phyloP scores from a whole-genome alignment of 768 basidiomycete genomes.

The Infundibulicybe gibba region DNA sequence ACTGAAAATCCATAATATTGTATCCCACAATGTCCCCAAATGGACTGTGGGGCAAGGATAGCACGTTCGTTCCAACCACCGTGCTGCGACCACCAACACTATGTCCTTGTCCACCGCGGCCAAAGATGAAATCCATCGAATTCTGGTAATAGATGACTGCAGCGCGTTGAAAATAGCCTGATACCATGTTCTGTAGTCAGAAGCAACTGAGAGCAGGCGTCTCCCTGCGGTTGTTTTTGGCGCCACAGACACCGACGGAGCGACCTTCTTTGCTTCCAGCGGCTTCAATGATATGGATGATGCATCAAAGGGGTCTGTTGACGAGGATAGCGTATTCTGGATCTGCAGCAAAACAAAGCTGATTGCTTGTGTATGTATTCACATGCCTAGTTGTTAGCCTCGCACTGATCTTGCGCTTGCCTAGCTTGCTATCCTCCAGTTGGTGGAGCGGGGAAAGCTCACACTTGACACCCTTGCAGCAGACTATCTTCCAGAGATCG shows the following conservation, averaged over 20 bases:
- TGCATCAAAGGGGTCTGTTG: background rate
- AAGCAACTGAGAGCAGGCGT: background rate
- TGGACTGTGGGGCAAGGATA: too few relatives aligned
- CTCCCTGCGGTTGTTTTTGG: background rate
- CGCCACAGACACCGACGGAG: background rate
- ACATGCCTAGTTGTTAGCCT: background rate
- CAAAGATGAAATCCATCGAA: background rate
- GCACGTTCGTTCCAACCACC: too few relatives aligned
- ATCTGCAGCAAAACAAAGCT: background rate
- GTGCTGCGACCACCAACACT: too few relatives aligned
- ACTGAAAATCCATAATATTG: too few relatives aligned
- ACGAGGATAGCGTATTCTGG: background rate
- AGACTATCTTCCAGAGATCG: constrained; percentile 22
- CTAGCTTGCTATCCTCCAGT: constrained; percentile 27
- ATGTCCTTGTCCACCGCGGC: background rate
- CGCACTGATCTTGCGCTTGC: background rate
- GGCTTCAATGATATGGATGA: background rate
- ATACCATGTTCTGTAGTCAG: background rate
- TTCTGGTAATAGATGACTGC: background rate
- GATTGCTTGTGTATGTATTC: background rate
- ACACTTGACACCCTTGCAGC: constrained; percentile 17
- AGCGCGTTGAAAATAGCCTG: background rate
- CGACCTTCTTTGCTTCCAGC: background rate
- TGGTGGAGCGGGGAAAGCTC: constrained; percentile 25
- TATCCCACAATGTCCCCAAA: too few relatives aligned